Base-by-base conservation (phyloP, 1,139 yeast species). In the Hanseniaspora sp. region DNA sequence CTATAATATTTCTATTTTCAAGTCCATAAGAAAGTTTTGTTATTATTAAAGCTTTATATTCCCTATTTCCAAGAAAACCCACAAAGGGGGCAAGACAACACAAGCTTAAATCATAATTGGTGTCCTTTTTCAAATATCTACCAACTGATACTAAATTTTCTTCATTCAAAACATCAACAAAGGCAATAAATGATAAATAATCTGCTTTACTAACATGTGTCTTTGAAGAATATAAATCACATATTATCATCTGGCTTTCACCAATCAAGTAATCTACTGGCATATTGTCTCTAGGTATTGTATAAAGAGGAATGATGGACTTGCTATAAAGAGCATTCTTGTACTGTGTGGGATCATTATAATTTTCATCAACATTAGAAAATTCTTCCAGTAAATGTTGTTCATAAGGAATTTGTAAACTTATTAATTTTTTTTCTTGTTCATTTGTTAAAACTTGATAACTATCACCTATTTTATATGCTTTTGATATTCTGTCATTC, bases 401-500 rank as follows among this genome's bases (percentile, higher is more conserved):
- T 38, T 49, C 39, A 29, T 29, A 34, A 15, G 54, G 54, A n/a
- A 44, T 39, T n/a, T 45, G 30, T 17, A 51, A 12, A 9, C 18
- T 45, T n/a, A 47, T 28, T 8, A 51, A 13, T 4, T 28, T 11
- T 11, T 51, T 44, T 7, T 44, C 29, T 39, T 51, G 33, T n/a
- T 44, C 40, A 31, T 31, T 29, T 11, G 34, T n/a, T 29, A 49
- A 43, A 30, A 34, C 28, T 18, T 39, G 38, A 33, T 49, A 49
- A 33, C 53, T 42, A 15, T 49, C 53, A n/a, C 53, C 53, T 13
- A 29, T 29, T n/a, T 31, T 49, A 31, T 43, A 49, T 18, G 45
- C 33, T 12, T 18, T 49, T 28, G 18, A 38, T 17, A 49, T 28
- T 41, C 17, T 23, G 2, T 41, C 33, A 12, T 23, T 3, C 4